Evolutionary conservation across 225 moss, liverwort and hornwort genomes (phyloP), one percentile per base, ranked within the genome.

Genomic region (Pseudoscleropodium purum): DNA sequence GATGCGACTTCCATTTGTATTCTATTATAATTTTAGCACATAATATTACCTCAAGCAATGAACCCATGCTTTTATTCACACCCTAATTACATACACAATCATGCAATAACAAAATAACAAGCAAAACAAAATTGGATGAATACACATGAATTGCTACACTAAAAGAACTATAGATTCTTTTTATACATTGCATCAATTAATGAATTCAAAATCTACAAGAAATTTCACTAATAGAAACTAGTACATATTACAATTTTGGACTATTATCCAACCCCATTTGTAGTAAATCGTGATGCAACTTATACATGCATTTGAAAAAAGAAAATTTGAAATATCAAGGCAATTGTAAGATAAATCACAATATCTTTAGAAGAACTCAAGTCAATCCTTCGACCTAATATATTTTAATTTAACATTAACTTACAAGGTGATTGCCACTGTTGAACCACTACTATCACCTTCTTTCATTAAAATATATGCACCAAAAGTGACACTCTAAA

Each of bases 161-260:
- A 15, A 12, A 8, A 14, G n/a, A n/a, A 7, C 13, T 25, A 39
- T 25, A 72, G 13, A 2, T 41, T 14, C 14, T 8, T 41, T 25
- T 15, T 0, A 4, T 39, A 2, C 4, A 14, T 7, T 39, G 1
- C 7, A 4, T 8, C 4, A 7, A 13, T 4, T 13, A n/a, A 39
- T 70, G 4, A 39, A 13, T 70, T 70, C 7, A 70, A 39, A 2
- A 2, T 13, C 4, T 39, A 69, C 7, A n/a, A 3, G 7, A 70
- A 39, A 8, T 25, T 70, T n/a, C 23, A n/a, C 25, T 24, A 4
- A 7, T 39, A 70, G 24, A 70, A 37, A 13, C 39, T 25, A 68
- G 6, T 1, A 11, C 37, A 10, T 1, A 6, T 18, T 62, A 62
- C 13, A 62, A 62, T 62, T 14, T 27, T 62, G 29, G 13, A 62